Conservation (phyloP, 176 grass and related monocot species). For the Zea mays region Zm-B73-REFERENCE-NAM-5.0 NC_050099.1:3705501-3706000, state of each 20-base stretch:
- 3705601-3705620: not conserved
- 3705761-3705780: slow-evolving; percentile 57
- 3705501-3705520: not conserved
- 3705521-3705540: no score
- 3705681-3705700: slow-evolving; percentile 22
- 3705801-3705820: slow-evolving; percentile 46
- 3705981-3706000: slow-evolving; percentile 75
- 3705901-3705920: slow-evolving; percentile 68
- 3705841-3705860: slow-evolving; percentile 45
- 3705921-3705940: not conserved
- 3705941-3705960: slow-evolving; percentile 35
- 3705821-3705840: slow-evolving; percentile 57
- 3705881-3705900: slow-evolving; percentile 70
- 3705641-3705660: not conserved
- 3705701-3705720: slow-evolving; percentile 62
- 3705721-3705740: slow-evolving; percentile 55
- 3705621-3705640: not conserved
- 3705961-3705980: slow-evolving; percentile 65
- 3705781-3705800: slow-evolving; percentile 60
- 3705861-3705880: slow-evolving; percentile 55
- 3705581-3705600: no score
- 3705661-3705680: slow-evolving; percentile 34
- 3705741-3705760: slow-evolving; percentile 64
- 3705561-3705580: not conserved
- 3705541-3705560: not conserved